phyloP scores from a whole-genome alignment of 164 flowering plant species.

The Litsea cubeba region DNA sequence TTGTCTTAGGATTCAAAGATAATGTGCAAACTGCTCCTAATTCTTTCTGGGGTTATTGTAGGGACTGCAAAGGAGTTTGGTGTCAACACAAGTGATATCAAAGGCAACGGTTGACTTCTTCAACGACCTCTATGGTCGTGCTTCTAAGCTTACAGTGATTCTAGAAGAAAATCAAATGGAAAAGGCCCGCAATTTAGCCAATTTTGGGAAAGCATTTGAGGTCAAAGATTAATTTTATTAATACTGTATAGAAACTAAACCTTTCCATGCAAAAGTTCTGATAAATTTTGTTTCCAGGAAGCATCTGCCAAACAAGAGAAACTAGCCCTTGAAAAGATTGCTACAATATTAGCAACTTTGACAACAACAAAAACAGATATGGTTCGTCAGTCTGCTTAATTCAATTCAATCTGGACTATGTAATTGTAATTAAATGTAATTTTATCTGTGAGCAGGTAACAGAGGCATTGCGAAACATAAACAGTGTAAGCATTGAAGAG shows the following conservation, averaged over 20 bases:
- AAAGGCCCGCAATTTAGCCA: conserved; percentile 29
- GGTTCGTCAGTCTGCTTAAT: conserved; percentile 25
- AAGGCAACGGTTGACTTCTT: conserved; percentile 50
- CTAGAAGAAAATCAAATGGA: conserved; percentile 48
- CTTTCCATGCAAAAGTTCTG: background rate
- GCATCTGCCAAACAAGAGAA: conserved; percentile 69
- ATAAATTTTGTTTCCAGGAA: conserved; percentile 39
- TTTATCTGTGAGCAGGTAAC: conserved; percentile 40
- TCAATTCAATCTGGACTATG: background rate
- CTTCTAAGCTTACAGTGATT: conserved; percentile 37
- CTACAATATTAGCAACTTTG: conserved; percentile 42
- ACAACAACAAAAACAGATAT: conserved; percentile 49
- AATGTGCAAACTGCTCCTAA: too few relatives aligned
- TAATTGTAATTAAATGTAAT: background rate
- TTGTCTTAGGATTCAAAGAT: too few relatives aligned
- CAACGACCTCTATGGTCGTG: conserved; percentile 38
- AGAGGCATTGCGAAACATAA: conserved; percentile 44
- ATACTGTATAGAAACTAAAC: background rate
- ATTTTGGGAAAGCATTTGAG: conserved; percentile 61
- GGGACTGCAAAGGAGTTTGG: conserved; percentile 56
- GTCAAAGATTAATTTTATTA: conserved; percentile 22
- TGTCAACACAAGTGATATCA: conserved; percentile 57
- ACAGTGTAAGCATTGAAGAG: conserved; percentile 32
- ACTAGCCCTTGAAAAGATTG: conserved; percentile 58
- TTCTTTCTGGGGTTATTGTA: conserved; percentile 17